These are phyloP conservation scores for Amborella trichopoda DNA, from an alignment of 164 flowering plant species.

Conservation along the genomic window DNA sequence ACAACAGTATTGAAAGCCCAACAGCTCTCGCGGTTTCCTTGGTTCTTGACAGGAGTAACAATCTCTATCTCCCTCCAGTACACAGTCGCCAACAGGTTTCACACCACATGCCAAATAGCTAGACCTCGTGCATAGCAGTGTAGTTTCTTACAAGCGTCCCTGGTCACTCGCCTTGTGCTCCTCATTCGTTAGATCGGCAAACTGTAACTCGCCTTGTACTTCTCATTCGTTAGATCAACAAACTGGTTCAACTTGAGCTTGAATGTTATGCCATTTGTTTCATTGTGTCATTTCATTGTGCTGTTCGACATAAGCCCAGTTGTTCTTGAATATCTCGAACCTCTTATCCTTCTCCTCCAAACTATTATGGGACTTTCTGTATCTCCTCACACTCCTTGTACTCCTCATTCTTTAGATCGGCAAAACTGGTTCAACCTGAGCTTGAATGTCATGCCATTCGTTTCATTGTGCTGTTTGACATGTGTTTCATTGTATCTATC, in stretches of 20 bases:
- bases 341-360: slow-evolving; percentile 31
- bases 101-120: no score
- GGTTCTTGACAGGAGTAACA: no score
- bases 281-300: slow-evolving; percentile 41
- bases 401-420: no score
- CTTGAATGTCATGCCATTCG: no score
- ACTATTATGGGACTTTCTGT: no score
- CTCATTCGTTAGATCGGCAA: slow-evolving; percentile 76
- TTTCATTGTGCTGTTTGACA: slow-evolving; percentile 17
- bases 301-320: slow-evolving; percentile 53
- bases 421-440: slow-evolving; percentile 57
- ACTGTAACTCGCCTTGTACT: slow-evolving; percentile 44
- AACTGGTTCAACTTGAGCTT: slow-evolving; percentile 56
- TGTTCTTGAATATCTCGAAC: slow-evolving; percentile 60
- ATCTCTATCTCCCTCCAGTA: no score
- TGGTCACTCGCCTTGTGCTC: slow-evolving; percentile 50
- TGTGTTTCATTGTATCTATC: slow-evolving; percentile 20
- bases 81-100: no score
- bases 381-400: no score
- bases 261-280: no score
- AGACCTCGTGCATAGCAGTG: not conserved
- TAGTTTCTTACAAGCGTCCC: no score
- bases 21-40: no score
- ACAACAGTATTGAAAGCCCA: no score
- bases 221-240: slow-evolving; percentile 77